These are phyloP conservation scores for Porphyrellus sp. DNA, from an alignment of 1,284 basidiomycete species.

Conservation along the genomic window DNA sequence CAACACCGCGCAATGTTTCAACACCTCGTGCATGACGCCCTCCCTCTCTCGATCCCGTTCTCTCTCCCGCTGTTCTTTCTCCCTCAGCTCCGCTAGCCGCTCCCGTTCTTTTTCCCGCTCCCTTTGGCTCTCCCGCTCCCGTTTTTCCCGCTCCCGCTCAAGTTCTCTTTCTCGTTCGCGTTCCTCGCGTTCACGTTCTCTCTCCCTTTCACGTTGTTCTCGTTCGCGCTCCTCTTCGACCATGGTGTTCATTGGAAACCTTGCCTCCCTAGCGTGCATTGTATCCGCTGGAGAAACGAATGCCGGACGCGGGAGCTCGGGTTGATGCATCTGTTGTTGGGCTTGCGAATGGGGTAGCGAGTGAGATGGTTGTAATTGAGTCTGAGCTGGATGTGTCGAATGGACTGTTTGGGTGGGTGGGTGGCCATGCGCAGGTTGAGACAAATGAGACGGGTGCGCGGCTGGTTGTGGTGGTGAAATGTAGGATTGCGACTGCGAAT, in stretches of 20 bases:
- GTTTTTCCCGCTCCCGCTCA: conserved; percentile 36
- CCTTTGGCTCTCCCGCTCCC: conserved; percentile 26
- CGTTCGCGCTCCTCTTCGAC: conserved; percentile 25
- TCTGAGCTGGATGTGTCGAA: conserved; percentile 19
- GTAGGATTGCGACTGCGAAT: conserved; percentile 28
- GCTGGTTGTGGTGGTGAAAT: conserved; percentile 15
- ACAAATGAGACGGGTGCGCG: conserved; percentile 21
- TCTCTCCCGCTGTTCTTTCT: conserved; percentile 25
- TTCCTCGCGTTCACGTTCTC: conserved; percentile 26
- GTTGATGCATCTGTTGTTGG: conserved; percentile 30
- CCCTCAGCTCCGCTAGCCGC: conserved; percentile 20
- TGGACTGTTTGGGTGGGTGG: conserved; percentile 17
- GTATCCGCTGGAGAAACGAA: conserved; percentile 33
- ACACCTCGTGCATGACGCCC: conserved; percentile 44
- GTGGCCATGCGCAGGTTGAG: conserved; percentile 24
- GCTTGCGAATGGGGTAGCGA: conserved; percentile 25
- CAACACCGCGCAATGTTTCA: conserved; percentile 56
- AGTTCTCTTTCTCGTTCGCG: conserved; percentile 25
- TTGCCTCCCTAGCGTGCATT: conserved; percentile 26
- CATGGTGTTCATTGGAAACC: conserved; percentile 12
- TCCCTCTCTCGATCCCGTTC: conserved; percentile 31
- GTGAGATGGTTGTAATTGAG: conserved; percentile 18
- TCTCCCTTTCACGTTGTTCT: conserved; percentile 19
- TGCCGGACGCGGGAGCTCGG: conserved; percentile 23
- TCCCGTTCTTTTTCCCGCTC: conserved; percentile 29